Evolutionary conservation across 2,329 filamentous ascomycete genomes (phyloP).

Genomic region (Ascocoryne sarcoides): DNA sequence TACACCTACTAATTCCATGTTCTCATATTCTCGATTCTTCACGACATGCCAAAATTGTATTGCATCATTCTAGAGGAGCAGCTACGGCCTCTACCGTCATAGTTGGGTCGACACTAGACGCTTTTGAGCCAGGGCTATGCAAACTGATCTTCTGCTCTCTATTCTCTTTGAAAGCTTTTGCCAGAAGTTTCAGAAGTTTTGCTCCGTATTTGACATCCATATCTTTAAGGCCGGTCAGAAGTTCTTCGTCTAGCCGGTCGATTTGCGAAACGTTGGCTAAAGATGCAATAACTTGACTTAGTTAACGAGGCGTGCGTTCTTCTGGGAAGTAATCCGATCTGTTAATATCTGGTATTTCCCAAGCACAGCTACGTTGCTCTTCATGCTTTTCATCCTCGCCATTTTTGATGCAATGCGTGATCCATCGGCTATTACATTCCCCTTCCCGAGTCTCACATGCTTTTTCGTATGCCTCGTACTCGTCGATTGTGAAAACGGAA

Average conservation of each 20-base stretch:
- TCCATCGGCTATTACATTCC: slow-evolving; percentile 6
- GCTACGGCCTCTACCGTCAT: slow-evolving; percentile 8
- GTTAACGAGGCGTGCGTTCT: slow-evolving; percentile 8
- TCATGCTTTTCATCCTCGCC: slow-evolving; percentile 10
- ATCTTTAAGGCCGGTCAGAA: slow-evolving; percentile 7
- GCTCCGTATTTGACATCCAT: slow-evolving; percentile 7
- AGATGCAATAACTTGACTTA: slow-evolving; percentile 11
- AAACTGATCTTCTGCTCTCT: slow-evolving; percentile 5
- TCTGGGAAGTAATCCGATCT: slow-evolving; percentile 10
- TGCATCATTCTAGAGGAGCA: slow-evolving; percentile 8
- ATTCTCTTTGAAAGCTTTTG: slow-evolving; percentile 2
- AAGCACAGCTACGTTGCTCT: slow-evolving; percentile 7
- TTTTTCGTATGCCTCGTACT: slow-evolving; percentile 9
- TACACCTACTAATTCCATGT: too few relatives aligned
- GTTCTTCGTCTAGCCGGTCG: slow-evolving; percentile 6
- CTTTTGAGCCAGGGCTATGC: slow-evolving; percentile 8
- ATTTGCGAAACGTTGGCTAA: slow-evolving; percentile 10
- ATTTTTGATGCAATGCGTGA: slow-evolving; percentile 6
- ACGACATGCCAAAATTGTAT: slow-evolving; percentile 6
- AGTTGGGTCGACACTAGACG: slow-evolving; percentile 5
- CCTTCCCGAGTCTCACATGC: slow-evolving; percentile 6
- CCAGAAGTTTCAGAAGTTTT: slow-evolving; percentile 6
- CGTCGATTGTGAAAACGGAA: slow-evolving; percentile 9
- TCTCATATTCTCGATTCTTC: too few relatives aligned
- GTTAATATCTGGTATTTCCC: slow-evolving; percentile 8